Percentiles rank a stretch among this genome's conserved stretches.
phyloP scores from a whole-genome alignment of 768 basidiomycete species.

The Amanita pallidorosea region DNA sequence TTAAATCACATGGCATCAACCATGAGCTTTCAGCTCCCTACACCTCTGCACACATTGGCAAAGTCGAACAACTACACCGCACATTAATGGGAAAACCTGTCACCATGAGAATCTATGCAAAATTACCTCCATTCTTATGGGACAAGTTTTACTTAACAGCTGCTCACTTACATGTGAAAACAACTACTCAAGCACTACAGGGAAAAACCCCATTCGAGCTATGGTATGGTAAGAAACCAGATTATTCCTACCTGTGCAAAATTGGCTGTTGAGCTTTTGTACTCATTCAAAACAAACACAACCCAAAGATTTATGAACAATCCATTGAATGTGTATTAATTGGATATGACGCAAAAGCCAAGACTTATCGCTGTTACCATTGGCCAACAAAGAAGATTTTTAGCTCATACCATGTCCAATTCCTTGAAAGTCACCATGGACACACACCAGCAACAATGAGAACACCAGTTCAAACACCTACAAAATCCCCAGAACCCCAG shows the following conservation, averaged over 20 bases:
- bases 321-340: conserved; percentile 25
- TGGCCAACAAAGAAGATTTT: conserved; percentile 9
- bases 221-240: conserved; percentile 11
- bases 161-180: conserved; percentile 11
- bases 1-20: conserved; percentile 5
- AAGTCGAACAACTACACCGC: conserved; percentile 23
- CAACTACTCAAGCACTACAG: conserved; percentile 13
- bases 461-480: too few relatives aligned
- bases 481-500: background rate
- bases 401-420: conserved; percentile 15
- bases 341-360: conserved; percentile 22
- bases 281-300: conserved; percentile 12
- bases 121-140: conserved; percentile 18
- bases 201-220: conserved; percentile 10
- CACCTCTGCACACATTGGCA: conserved; percentile 24
- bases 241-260: conserved; percentile 17
- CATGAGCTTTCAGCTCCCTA: conserved; percentile 17
- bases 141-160: conserved; percentile 22
- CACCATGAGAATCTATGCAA: conserved; percentile 18
- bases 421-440: conserved; percentile 10
- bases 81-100: conserved; percentile 20
- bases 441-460: background rate
- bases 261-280: conserved; percentile 20
- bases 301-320: conserved; percentile 16
- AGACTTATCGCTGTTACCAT: conserved; percentile 24